A percentile compares a stretch with the other conserved stretches of the same genome.
These are phyloP conservation scores for Kwoniella botswanensis DNA, from an alignment of 768 basidiomycete genomes.

Conservation along the genomic window DNA sequence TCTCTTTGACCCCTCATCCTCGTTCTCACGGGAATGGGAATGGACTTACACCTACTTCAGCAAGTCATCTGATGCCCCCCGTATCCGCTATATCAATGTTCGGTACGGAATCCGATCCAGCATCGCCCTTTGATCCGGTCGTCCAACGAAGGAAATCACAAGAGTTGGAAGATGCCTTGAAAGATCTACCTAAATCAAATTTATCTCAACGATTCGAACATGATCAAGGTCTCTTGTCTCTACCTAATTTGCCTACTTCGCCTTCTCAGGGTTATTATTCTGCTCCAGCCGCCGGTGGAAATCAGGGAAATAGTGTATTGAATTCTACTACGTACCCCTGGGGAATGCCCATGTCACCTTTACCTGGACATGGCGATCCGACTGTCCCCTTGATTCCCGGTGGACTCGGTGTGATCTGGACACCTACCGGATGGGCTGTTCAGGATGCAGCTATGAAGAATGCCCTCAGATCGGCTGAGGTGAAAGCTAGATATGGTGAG, in stretches of 20 bases:
- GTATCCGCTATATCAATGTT: conserved; percentile 40
- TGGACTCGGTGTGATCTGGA: conserved; percentile 50
- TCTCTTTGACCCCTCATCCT: neutral
- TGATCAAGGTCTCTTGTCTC: neutral
- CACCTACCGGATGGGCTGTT: conserved; percentile 53
- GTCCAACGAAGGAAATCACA: conserved; percentile 21
- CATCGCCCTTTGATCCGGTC: conserved; percentile 50
- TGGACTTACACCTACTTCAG: conserved; percentile 11
- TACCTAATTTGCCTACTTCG: too few species aligned
- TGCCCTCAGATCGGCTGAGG: conserved; percentile 34
- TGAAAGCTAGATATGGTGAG: conserved; percentile 18
- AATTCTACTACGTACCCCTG: conserved; percentile 42
- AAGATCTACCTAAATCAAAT: conserved; percentile 4
- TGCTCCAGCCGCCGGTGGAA: neutral
- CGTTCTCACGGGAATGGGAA: neutral
- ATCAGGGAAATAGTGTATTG: neutral
- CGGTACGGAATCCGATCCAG: conserved; percentile 52
- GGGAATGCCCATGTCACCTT: conserved; percentile 52
- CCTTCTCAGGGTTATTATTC: too few species aligned
- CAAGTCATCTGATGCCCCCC: conserved; percentile 29
- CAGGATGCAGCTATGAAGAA: conserved; percentile 53
- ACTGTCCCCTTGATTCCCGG: conserved; percentile 26
- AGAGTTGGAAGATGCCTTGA: conserved; percentile 18
- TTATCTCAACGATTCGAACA: conserved; percentile 10
- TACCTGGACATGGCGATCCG: conserved; percentile 16